phyloP scores from a whole-genome alignment of 78 protist species.

The Planoprotostelium fungivorum region DNA sequence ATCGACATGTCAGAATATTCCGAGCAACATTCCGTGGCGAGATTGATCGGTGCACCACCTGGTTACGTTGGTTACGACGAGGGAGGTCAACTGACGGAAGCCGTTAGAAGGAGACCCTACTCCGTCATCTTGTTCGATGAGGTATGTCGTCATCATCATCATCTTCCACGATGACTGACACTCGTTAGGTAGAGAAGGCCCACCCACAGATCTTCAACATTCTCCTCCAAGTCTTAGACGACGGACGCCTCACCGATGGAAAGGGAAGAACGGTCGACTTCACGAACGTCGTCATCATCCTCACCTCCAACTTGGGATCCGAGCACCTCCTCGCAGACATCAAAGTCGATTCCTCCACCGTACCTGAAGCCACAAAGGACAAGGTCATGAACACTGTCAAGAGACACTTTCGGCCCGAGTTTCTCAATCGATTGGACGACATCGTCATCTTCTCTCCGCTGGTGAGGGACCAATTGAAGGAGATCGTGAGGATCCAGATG shows the following conservation, averaged over 20 bases:
- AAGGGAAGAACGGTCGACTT: conserved; percentile 95
- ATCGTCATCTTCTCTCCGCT: conserved; percentile 84
- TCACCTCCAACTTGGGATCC: conserved; percentile 93
- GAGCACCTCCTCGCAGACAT: conserved; percentile 41
- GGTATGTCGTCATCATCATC: conserved; percentile 19
- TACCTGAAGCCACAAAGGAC: conserved; percentile 39
- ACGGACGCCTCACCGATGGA: conserved; percentile 97
- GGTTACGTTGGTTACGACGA: conserved; percentile 98
- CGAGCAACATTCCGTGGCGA: conserved; percentile 90
- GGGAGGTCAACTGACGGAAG: conserved; percentile 99
- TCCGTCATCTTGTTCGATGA: conserved; percentile 97
- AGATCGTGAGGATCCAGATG: conserved; percentile 61
- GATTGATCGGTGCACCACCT: conserved; percentile 98
- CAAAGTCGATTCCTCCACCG: neutral
- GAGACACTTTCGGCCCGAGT: conserved; percentile 91
- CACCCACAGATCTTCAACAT: conserved; percentile 89
- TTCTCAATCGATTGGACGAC: conserved; percentile 97
- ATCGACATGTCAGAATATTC: conserved; percentile 97
- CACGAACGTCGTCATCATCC: conserved; percentile 80
- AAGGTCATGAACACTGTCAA: conserved; percentile 69
- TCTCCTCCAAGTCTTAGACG: conserved; percentile 97
- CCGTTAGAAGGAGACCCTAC: conserved; percentile 95
- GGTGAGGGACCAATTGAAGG: conserved; percentile 19
- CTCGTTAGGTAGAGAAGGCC: conserved; percentile 60
- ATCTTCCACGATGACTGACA: neutral